Evolutionary conservation across 768 basidiomycete genomes (phyloP).

Genomic region (Leucogyrophana mollusca): DNA sequence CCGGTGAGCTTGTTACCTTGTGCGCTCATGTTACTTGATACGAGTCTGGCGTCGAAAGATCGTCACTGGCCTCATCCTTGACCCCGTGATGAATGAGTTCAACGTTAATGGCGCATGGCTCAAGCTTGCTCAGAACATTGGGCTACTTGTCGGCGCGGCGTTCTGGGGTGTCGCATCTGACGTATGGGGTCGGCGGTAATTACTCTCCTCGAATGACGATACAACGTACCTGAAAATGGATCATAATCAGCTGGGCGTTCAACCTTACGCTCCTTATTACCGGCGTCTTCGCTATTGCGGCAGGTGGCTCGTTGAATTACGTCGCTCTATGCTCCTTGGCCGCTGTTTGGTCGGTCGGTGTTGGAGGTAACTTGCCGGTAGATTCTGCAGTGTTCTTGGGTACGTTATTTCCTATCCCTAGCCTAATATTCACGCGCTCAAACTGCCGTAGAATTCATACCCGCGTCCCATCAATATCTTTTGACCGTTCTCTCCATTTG

Average conservation of each 20-base stretch:
- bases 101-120: conserved; percentile 57
- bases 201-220: not conserved
- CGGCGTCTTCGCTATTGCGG: conserved; percentile 62
- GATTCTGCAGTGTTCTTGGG: conserved; percentile 77
- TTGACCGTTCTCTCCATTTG: conserved; percentile 74
- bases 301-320: conserved; percentile 57
- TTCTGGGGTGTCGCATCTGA: conserved; percentile 71
- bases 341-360: conserved; percentile 63
- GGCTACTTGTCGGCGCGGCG: conserved; percentile 65
- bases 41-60: conserved; percentile 35
- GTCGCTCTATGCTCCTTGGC: conserved; percentile 50
- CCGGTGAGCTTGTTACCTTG: conserved; percentile 44
- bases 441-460: conserved; percentile 54
- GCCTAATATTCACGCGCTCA: not conserved
- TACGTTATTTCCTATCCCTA: conserved; percentile 23
- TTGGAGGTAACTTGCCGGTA: conserved; percentile 73
- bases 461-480: conserved; percentile 71
- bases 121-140: conserved; percentile 70
- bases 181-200: conserved; percentile 66
- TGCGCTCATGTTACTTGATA: not conserved
- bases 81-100: conserved; percentile 67
- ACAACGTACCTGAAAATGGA: conserved; percentile 9
- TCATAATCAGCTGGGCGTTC: conserved; percentile 52
- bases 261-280: conserved; percentile 71
- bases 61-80: conserved; percentile 64